These are phyloP conservation scores for Torulaspora gathmanii DNA, from an alignment of 805 yeast genomes.

Conservation along the genomic window DNA sequence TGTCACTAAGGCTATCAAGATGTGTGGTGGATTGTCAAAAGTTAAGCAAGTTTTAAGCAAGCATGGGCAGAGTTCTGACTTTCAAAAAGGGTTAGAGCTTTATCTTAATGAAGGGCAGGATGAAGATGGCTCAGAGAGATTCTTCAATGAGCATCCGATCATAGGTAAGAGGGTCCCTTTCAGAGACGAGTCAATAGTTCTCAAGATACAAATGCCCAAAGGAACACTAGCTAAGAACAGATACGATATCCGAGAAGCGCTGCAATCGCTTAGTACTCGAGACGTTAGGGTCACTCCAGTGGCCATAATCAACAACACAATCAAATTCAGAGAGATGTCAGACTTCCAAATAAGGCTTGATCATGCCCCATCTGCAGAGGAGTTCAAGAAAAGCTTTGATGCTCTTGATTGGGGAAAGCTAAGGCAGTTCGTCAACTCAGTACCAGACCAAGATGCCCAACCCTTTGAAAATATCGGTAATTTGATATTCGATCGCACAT, in stretches of 20 bases:
- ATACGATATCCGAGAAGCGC: slow-evolving; percentile 42
- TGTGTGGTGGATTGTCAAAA: slow-evolving; percentile 60
- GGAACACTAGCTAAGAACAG: slow-evolving; percentile 41
- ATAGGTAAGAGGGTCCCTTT: slow-evolving; percentile 45
- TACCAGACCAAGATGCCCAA: slow-evolving; percentile 37
- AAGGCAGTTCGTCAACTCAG: slow-evolving; percentile 31
- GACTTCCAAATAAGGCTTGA: slow-evolving; percentile 76
- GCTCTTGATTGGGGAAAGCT: slow-evolving; percentile 32
- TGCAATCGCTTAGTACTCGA: slow-evolving; percentile 34
- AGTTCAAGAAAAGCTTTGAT: slow-evolving; percentile 29
- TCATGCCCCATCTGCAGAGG: slow-evolving; percentile 47
- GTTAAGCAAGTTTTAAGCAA: slow-evolving; percentile 35
- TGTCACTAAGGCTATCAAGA: slow-evolving; percentile 54
- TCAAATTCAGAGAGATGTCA: slow-evolving; percentile 76
- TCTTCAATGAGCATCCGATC: slow-evolving; percentile 55
- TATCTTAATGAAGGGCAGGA: slow-evolving; percentile 39
- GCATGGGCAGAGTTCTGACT: slow-evolving; percentile 20
- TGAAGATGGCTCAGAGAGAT: slow-evolving; percentile 36
- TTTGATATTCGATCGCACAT: slow-evolving; percentile 24
- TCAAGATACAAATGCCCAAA: slow-evolving; percentile 60
- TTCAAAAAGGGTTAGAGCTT: slow-evolving; percentile 29
- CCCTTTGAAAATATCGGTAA: slow-evolving; percentile 38
- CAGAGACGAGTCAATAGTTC: slow-evolving; percentile 51
- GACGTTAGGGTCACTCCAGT: slow-evolving; percentile 51
- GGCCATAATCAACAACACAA: slow-evolving; percentile 62